Percentiles rank a stretch among this genome's conserved stretches.
phyloP scores from a whole-genome alignment of 23 red algal genomes.

The Chondrus crispus region DNA sequence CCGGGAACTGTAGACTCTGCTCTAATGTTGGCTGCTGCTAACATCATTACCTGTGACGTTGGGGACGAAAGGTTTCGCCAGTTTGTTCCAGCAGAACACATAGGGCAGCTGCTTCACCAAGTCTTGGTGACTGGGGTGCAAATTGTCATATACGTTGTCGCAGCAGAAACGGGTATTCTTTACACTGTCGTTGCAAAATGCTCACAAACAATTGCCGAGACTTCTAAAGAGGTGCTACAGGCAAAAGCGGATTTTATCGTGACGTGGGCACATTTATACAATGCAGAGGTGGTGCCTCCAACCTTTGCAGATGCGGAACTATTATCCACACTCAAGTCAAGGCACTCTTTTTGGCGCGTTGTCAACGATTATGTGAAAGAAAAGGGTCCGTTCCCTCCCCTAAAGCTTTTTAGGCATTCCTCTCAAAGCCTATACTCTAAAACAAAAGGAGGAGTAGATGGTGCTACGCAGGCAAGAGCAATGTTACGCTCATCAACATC shows the following conservation, averaged over 20 bases:
- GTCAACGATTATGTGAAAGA: slow-evolving; percentile 2
- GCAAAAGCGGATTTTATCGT: not conserved
- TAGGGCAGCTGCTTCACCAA: not conserved
- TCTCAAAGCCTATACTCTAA: not conserved
- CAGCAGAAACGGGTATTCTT: not conserved
- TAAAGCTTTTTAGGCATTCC: not conserved
- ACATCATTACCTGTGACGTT: not conserved
- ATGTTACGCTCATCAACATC: not conserved
- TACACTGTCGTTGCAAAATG: no score
- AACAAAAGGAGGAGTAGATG: not conserved
- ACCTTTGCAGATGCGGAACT: not conserved
- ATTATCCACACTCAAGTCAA: not conserved
- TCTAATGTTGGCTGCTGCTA: not conserved
- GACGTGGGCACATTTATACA: slow-evolving; percentile 1
- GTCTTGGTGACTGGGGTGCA: not conserved
- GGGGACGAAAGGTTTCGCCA: not conserved
- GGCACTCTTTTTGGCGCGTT: not conserved
- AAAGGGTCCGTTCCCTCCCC: not conserved
- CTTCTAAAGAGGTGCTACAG: not conserved
- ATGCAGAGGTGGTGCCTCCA: not conserved
- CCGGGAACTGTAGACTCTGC: not conserved
- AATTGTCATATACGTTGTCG: not conserved
- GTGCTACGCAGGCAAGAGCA: slow-evolving; percentile 1
- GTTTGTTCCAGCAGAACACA: not conserved
- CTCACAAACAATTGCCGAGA: no score